Evolutionary conservation across 1,284 basidiomycete species (phyloP), one percentile per base, ranked within the genome.

Genomic region (Melampsora abietis-canadensis): DNA sequence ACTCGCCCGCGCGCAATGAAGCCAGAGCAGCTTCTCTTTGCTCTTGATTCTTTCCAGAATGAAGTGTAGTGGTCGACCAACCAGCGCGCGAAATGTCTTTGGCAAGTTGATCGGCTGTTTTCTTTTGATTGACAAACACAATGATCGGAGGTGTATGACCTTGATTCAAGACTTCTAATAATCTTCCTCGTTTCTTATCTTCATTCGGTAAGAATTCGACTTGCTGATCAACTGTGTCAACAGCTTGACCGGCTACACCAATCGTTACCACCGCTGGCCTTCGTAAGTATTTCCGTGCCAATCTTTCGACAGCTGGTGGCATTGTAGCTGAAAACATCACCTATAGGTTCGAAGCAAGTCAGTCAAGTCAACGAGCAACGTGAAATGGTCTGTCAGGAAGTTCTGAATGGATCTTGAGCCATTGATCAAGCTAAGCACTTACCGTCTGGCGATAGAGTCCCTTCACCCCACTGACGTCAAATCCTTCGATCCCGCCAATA

Each of bases 81-180:
- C 92, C 92, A 48, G 89, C 90, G 72, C 92, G 89, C 68, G 89
- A 88, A 8, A 98, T 85, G 80, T 96, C 94, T 82, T 92, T 92
- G 51, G 92, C 90, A 27, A 99, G 91, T 88, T 92, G 90, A 81
- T 99, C 95, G 61, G 94, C 95, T 6, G 92, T 94, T 85, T 95
- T 95, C 86, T 98, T 98, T 83, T 98, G 94, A 83, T 98, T 98
- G 85, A 97, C 94, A 83, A 98, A 99, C 15, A 95, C 91, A 78
- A 99, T 98, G 80, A 98, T 98, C 0, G 96, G 96, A 31, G 95
- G 88, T 31, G 88, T 83, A 82, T 90, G 92, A 70, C 87, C 85
- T 34, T 73, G 70, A 83, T 93, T 92, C 81, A 99, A 88, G 79
- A 98, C 92, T 78, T 97, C 92, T 79, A 95, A 83, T 80, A 98